Evolutionary conservation across 768 basidiomycete species (phyloP), one percentile per base, ranked within the genome.

Genomic region (Kwoniella europaea): DNA sequence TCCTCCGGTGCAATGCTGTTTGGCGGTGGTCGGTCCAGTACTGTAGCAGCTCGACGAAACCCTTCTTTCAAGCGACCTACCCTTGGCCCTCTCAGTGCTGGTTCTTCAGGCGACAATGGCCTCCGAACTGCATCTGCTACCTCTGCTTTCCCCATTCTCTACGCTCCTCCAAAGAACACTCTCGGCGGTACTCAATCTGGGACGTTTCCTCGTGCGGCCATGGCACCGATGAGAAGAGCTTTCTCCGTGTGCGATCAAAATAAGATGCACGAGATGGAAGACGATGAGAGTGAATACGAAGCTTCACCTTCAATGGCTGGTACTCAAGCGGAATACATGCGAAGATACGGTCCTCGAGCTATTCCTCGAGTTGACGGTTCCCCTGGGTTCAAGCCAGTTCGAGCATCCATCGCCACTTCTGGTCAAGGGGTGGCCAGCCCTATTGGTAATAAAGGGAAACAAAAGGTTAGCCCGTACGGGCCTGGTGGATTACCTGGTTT

Each of bases 401-500:
- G 74, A 67, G 66, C 63, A 22, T 70, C 67, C 16, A 67, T 77
- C 29, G 78, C 73, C 22, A 58, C 59, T 44, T 65, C 74, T 18
- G 72, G 60, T 24, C 54, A 56, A 59, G 71, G 69, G 13, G 67
- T 52, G 1, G 61, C 68, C 10, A 73, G 72, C 41, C 73, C 75
- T 16, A 70, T 53, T n/a, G 24, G 57, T 59, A 24, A 50, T 18
- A 58, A 53, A 43, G 62, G 67, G 16, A 74, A 73, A 29, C 68
- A 66, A 42, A 77, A 75, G 65, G 58, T 44, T 4, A 78, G 78
- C 63, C 76, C 79, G 5, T 77, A 75, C 64, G 76, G 74, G 10
- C 69, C 67, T 24, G 86, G 87, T 27, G 92, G 90, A 55, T 83
- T 93, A 63, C 90, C 91, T 62, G 91, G 94, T 0, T 97, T 95